Conservation (phyloP, 2,329 filamentous ascomycete species). For the Byssochlamys sp. region DNA sequence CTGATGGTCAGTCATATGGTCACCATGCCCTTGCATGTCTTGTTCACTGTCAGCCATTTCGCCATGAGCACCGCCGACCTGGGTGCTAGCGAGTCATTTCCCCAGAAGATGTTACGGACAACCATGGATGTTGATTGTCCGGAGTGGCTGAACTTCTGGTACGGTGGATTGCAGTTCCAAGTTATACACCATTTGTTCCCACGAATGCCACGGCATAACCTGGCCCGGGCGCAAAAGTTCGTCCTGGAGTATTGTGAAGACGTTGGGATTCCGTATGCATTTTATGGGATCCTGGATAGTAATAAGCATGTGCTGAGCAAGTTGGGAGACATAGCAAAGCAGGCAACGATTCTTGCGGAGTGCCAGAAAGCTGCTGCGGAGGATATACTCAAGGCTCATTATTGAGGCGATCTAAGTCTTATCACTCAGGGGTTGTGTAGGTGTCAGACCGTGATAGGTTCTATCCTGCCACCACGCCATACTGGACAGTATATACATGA, state of each 20-base stretch:
- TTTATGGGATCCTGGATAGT: constrained; percentile 75
- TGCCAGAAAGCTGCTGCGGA: constrained; percentile 48
- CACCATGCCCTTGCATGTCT: constrained; percentile 72
- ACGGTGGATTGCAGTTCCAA: constrained; percentile 82
- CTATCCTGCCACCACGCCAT: no score
- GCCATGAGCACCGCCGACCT: constrained; percentile 86
- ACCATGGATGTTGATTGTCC: constrained; percentile 91
- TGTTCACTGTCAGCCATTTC: constrained; percentile 86
- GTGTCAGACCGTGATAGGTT: no score
- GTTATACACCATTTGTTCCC: constrained; percentile 80
- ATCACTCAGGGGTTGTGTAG: no score
- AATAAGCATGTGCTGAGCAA: constrained; percentile 71
- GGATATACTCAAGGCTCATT: neutral
- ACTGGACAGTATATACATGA: no score
- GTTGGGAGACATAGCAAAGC: constrained; percentile 68
- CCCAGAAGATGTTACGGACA: constrained; percentile 81
- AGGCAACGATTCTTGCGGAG: constrained; percentile 66
- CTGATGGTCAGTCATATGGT: constrained; percentile 71
- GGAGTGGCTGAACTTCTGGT: constrained; percentile 78
- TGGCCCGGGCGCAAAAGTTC: constrained; percentile 62
- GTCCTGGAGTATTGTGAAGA: constrained; percentile 75
- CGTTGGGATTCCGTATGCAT: constrained; percentile 71
- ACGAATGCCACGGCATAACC: constrained; percentile 73
- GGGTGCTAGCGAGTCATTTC: constrained; percentile 73
- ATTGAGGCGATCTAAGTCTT: neutral